Base-by-base conservation (phyloP, 495 filamentous ascomycete genomes). In the Hypoxylon crocopeplum region DNA sequence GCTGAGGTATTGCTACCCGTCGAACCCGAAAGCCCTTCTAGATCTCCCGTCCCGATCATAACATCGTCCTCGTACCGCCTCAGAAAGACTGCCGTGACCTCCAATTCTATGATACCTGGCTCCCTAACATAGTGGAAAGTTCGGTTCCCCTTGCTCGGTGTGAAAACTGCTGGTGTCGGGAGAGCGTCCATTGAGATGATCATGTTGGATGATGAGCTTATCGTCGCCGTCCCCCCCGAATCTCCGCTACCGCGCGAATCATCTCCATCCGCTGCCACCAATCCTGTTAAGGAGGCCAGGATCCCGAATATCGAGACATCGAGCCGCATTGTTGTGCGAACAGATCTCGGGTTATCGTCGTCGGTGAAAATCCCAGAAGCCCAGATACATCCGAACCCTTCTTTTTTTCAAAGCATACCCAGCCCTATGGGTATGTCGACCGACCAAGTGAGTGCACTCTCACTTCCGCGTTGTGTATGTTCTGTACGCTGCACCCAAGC, bases 251-350 rank as follows among this genome's bases (percentile, higher is more conserved):
- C 10, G 8, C 32, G 32, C 12, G 33, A 12, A 16, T 50, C 29
- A 38, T 19, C 40, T 3, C 32, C 48, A 25, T 40, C 29, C 36
- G 57, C 62, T 40, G 22, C 47, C 56, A 21, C 56, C 38, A 56
- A 56, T 24, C 64, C 51, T 41, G 51, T 36, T 24, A 59, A 41
- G 37, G 56, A 65, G 62, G 64, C 56, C 21, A 65, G 46, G 48
- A 63, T 59, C 64, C 57, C 57, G 20, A 36, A 52, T 57, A 30
- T 55, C 50, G 64, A 58, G 32, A 44, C 64, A 65, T 63, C 59
- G 64, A 46, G 58, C 62, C 64, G 60, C 68, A 70, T 70, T 39
- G 61, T 65, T 51, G 55, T 62, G 49, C 21, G 46, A 49, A n/a
- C 40, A 40, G 36, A 32, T 20, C 24, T 42, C 36, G 32, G 29